Evolutionary conservation across 331 rosid species (phyloP).

Genomic region (Quercus lobata): DNA sequence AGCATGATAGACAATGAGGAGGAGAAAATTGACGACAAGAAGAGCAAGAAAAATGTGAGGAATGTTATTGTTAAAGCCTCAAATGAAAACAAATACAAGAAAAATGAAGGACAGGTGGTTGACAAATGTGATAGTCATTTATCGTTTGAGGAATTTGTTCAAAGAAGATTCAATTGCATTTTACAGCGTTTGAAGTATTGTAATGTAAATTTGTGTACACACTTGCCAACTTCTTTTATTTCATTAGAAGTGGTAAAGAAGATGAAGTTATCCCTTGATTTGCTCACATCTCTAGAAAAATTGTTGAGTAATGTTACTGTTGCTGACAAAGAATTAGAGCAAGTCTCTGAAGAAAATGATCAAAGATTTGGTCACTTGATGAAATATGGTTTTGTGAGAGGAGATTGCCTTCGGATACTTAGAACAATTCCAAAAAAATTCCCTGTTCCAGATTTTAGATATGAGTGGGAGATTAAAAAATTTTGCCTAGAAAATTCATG

Average conservation of each 20-base stretch:
- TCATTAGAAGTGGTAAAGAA: slow-evolving; percentile 10
- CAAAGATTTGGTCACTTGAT: background rate
- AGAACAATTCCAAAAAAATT: slow-evolving; percentile 15
- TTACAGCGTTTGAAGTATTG: background rate
- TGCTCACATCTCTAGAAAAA: slow-evolving; percentile 18
- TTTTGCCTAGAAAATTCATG: slow-evolving; percentile 37
- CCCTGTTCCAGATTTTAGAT: background rate
- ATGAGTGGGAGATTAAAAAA: background rate
- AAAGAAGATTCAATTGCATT: background rate
- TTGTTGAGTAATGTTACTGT: background rate
- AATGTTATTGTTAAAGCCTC: background rate
- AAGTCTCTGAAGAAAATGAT: background rate
- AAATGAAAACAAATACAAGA: background rate
- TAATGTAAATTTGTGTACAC: slow-evolving; percentile 5
- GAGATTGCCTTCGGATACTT: slow-evolving; percentile 9
- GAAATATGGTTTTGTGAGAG: background rate
- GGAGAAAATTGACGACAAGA: background rate
- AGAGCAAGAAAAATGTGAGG: background rate
- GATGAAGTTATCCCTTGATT: slow-evolving; percentile 21
- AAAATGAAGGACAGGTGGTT: background rate
- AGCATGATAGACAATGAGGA: background rate
- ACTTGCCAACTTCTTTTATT: slow-evolving; percentile 37
- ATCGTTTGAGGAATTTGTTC: slow-evolving; percentile 14
- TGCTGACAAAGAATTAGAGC: background rate
- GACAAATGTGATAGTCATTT: background rate